These are phyloP conservation scores for Saturnispora dispora DNA, from an alignment of 805 yeast genomes.

Conservation along the genomic window DNA sequence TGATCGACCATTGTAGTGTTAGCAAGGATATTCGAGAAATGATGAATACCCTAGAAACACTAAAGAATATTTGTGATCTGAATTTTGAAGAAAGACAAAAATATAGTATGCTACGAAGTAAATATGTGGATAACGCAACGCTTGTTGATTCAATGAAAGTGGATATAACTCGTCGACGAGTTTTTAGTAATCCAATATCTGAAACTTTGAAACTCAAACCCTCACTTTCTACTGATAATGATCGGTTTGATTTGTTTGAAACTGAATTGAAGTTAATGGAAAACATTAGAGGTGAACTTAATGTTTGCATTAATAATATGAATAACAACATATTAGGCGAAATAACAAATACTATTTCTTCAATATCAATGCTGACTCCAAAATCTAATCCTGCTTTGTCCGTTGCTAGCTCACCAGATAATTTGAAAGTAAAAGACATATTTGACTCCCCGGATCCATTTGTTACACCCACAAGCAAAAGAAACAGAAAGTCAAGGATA, in stretches of 20 bases:
- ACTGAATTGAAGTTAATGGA: conserved; percentile 10
- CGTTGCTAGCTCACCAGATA: conserved; percentile 10
- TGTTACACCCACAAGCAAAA: conserved; percentile 22
- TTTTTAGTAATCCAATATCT: conserved; percentile 10
- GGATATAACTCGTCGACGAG: conserved; percentile 1
- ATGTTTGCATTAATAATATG: conserved; percentile 8
- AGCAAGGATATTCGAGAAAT: background rate
- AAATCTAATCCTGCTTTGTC: conserved; percentile 14
- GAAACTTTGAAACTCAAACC: background rate
- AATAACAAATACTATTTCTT: conserved; percentile 18
- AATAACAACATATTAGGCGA: conserved; percentile 16
- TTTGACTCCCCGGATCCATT: conserved; percentile 24
- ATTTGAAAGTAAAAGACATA: conserved; percentile 6
- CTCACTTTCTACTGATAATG: background rate
- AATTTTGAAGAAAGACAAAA: conserved; percentile 1
- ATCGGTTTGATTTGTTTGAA: conserved; percentile 4
- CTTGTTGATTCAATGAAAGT: background rate
- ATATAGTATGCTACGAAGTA: background rate
- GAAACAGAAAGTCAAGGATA: conserved; percentile 9
- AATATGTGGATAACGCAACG: background rate
- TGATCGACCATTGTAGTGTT: conserved; percentile 18
- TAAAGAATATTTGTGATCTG: conserved; percentile 8
- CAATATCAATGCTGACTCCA: conserved; percentile 5
- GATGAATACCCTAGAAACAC: conserved; percentile 5
- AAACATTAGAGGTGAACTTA: conserved; percentile 8